phyloP scores from a whole-genome alignment of 768 basidiomycete species.

The Leccinum barrowsii region DNA sequence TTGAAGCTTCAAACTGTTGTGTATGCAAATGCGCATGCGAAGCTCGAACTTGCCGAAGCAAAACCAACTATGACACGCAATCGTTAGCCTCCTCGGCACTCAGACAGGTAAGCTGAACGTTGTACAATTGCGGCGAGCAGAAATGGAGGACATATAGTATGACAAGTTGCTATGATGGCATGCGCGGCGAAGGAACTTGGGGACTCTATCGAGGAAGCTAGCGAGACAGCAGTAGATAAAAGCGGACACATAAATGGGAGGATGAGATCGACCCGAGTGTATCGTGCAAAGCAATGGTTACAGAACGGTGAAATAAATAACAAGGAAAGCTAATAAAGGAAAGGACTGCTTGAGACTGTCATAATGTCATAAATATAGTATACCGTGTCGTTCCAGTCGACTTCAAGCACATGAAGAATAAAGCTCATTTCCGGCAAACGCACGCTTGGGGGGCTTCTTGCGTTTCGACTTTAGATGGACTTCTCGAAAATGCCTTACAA shows the following conservation, averaged over 20 bases:
- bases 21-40: too few relatives aligned
- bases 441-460: background rate
- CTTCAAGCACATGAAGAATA: background rate
- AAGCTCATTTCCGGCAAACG: background rate
- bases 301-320: background rate
- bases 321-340: background rate
- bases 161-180: background rate
- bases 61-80: too few relatives aligned
- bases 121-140: background rate
- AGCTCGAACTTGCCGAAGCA: background rate
- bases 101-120: background rate
- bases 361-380: background rate
- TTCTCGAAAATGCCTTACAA: slow-evolving; percentile 14
- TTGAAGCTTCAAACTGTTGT: too few relatives aligned
- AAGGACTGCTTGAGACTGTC: background rate
- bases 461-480: slow-evolving; percentile 16
- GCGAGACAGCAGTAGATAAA: background rate
- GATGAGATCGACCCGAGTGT: background rate
- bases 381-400: background rate
- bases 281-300: slow-evolving; percentile 4
- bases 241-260: background rate
- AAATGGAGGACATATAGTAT: background rate
- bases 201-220: background rate
- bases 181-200: background rate
- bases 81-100: too few relatives aligned